phyloP scores from a whole-genome alignment of 768 basidiomycete genomes.

The Epithele typhae region DNA sequence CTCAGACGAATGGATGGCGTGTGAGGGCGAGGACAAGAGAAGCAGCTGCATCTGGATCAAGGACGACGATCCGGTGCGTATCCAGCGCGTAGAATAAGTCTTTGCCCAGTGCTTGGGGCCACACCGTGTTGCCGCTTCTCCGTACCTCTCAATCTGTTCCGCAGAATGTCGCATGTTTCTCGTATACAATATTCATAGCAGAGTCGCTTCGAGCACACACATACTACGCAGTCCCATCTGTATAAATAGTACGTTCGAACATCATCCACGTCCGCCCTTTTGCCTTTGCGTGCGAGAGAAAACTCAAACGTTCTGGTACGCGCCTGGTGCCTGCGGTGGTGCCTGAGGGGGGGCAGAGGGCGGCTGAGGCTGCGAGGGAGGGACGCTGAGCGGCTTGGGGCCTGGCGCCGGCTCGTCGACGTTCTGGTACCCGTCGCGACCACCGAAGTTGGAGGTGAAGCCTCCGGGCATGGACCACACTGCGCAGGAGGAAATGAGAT shows the following conservation, averaged over 20 bases:
- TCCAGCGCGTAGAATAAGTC: constrained; percentile 13
- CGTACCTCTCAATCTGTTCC: too few relatives aligned
- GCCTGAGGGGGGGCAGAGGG: constrained; percentile 3
- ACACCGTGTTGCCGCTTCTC: too few relatives aligned
- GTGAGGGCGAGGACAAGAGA: constrained; percentile 24
- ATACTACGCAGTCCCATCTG: not conserved
- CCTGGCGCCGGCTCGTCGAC: constrained; percentile 27
- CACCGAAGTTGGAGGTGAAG: constrained; percentile 26
- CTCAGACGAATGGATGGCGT: constrained; percentile 34
- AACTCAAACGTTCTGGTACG: constrained; percentile 32
- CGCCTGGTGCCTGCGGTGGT: constrained; percentile 20
- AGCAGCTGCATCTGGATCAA: constrained; percentile 27
- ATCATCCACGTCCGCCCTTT: not conserved
- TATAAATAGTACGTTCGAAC: constrained; percentile 7
- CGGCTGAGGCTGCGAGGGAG: constrained; percentile 13
- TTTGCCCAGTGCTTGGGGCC: not conserved
- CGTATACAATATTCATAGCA: constrained; percentile 7
- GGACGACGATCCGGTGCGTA: constrained; percentile 21
- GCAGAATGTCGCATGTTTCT: constrained; percentile 1
- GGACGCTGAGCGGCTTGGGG: constrained; percentile 23
- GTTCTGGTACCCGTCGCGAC: constrained; percentile 33
- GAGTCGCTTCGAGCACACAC: not conserved
- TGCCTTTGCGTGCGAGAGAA: not conserved
- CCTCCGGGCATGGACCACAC: constrained; percentile 45
- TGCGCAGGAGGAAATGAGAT: constrained; percentile 7